These are phyloP conservation scores for Corylus americana DNA, from an alignment of 306 rosid genomes.

Conservation along the genomic window DNA sequence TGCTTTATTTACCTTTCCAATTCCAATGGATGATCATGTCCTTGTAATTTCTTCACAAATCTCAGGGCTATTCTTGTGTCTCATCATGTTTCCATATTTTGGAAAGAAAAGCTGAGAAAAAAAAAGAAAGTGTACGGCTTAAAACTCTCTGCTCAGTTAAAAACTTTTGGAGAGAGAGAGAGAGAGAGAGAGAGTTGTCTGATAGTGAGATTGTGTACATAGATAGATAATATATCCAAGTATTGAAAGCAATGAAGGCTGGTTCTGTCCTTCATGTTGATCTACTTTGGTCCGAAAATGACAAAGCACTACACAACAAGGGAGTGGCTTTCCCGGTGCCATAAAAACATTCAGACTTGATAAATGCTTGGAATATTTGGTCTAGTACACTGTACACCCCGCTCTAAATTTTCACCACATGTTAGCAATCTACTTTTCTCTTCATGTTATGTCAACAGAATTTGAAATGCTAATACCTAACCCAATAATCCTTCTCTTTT, in stretches of 20 bases:
- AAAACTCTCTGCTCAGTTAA: constrained; percentile 12
- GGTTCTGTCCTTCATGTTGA: not conserved
- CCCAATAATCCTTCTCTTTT: too few species aligned
- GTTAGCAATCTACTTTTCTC: too few species aligned
- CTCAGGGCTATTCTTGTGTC: too few species aligned
- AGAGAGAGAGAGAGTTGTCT: not conserved
- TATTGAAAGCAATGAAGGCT: constrained; percentile 1
- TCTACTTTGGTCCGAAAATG: not conserved
- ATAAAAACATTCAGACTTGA: not conserved
- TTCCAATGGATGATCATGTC: constrained; percentile 17
- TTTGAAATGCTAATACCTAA: too few species aligned
- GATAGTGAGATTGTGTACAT: constrained; percentile 12
- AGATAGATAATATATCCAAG: not conserved
- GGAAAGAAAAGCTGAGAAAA: constrained; percentile 1
- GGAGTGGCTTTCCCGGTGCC: constrained; percentile 5
- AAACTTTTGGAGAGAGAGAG: not conserved
- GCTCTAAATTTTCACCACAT: not conserved
- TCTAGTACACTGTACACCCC: not conserved
- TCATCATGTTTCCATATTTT: not conserved
- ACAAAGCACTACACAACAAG: constrained; percentile 3
- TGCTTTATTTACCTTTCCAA: constrained; percentile 4
- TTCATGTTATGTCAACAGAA: too few species aligned
- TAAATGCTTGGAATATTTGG: not conserved
- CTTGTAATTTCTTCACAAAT: not conserved
- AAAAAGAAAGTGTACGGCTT: constrained; percentile 15